phyloP scores from a whole-genome alignment of 495 filamentous ascomycete species.

The Daldinia childiae region DNA sequence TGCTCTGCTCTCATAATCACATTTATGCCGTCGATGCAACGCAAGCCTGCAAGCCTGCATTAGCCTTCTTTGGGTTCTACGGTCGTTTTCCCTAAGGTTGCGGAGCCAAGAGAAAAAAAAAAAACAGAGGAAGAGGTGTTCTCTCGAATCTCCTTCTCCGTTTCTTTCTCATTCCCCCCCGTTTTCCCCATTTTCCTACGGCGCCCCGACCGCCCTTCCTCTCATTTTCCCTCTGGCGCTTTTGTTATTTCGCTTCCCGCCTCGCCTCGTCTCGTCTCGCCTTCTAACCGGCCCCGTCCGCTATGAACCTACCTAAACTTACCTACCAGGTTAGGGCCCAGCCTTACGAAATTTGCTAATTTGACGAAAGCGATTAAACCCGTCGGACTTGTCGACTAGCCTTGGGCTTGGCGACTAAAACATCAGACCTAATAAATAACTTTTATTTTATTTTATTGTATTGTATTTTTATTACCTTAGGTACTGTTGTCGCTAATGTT shows the following conservation, averaged over 20 bases:
- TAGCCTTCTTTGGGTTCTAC: constrained; percentile 20
- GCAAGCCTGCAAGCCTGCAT: constrained; percentile 26
- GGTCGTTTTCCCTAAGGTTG: constrained; percentile 19
- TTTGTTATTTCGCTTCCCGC: constrained; percentile 20
- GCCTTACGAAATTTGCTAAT: constrained; percentile 34
- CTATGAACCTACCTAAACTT: constrained; percentile 11
- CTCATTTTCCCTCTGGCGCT: neutral
- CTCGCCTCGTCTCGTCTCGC: neutral
- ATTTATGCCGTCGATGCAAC: constrained; percentile 42
- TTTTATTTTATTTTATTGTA: neutral
- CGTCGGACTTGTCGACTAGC: neutral
- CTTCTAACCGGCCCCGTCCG: neutral
- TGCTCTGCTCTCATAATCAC: constrained; percentile 40
- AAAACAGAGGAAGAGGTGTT: too few relatives aligned
- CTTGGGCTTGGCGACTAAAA: neutral
- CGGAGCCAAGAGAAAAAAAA: constrained; percentile 15
- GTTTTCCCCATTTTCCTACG: neutral
- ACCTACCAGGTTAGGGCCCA: neutral
- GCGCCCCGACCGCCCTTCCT: neutral
- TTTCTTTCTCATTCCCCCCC: constrained; percentile 3
- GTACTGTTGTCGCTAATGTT: constrained; percentile 19
- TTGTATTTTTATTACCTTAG: too few relatives aligned
- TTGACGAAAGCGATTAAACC: neutral
- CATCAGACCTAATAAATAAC: constrained; percentile 1
- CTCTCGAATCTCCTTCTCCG: neutral